Evolutionary conservation across 306 rosid species (phyloP), one percentile per base, ranked within the genome.

Genomic region (Trifolium pratense): DNA sequence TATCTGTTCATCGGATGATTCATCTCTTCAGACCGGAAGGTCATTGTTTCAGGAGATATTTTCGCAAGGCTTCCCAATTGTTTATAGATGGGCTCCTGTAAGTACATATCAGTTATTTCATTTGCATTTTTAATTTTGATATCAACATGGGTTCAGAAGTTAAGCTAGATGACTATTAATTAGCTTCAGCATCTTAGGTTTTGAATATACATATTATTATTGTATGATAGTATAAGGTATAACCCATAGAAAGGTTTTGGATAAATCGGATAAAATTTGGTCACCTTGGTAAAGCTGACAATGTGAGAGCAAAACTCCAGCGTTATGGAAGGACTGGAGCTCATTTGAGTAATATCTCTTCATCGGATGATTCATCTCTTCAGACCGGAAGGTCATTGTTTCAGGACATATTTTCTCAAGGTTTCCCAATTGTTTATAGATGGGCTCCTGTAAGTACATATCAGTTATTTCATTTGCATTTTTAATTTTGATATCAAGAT

Each of bases 81-180:
- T 87, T 61, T 93, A 70, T 77, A 85, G 98, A 93, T 91, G 98
- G 97, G 96, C 93, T 58, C 82, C 88, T 76, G 98, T 93, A 77
- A 89, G 96, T 86, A 61, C 57, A 81, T 55, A 52, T 40, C 26
- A 9, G 14, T 18, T 13, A 53, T 53, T 20, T 9, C 6, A 40
- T 58, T 4, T 46, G 43, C 45, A 6, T 45, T 60, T 53, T 60
- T n/a, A 39, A 21, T 37, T 67, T 20, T 53, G 9, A 53, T 20
- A 53, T 20, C 3, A 18, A 18, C 7, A 9, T 53, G 25, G 21
- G 55, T 66, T 63, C 23, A 10, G 32, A 60, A 58, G 59, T 52
- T 18, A 17, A 46, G 59, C 59, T 75, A 21, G 80, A 64, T 66
- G 62, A 60, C 66, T 67, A n/a, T n/a, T n/a, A 21, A 6, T 77